Conservation (phyloP, 129 eudicot species). For the Flaveria bidentis region DNA sequence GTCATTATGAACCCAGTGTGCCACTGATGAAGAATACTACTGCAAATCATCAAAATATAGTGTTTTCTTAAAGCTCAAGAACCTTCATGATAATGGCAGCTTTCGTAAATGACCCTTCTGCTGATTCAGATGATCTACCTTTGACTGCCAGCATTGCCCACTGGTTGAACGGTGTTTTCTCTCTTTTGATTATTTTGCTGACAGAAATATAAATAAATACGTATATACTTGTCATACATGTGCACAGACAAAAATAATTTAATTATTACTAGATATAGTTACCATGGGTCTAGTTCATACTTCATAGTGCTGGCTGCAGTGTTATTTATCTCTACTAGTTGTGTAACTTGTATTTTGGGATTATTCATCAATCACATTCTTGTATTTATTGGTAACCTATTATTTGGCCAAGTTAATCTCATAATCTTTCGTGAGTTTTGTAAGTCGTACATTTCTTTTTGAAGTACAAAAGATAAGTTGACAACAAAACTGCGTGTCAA, state of each 20-base stretch:
- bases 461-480: too few species aligned
- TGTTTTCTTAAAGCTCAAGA: conserved; percentile 22
- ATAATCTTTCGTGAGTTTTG: too few species aligned
- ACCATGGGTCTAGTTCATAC: conserved; percentile 7
- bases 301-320: conserved; percentile 2
- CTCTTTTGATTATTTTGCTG: conserved; percentile 12
- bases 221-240: conserved; percentile 21
- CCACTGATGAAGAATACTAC: conserved; percentile 25
- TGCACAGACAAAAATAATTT: conserved; percentile 15
- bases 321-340: background rate
- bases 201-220: background rate
- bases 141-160: background rate
- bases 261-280: conserved; percentile 9
- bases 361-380: background rate
- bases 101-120: conserved; percentile 1
- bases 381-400: too few species aligned
- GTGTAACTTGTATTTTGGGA: background rate
- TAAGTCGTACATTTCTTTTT: too few species aligned
- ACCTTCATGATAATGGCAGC: conserved; percentile 26
- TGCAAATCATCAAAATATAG: conserved; percentile 2
- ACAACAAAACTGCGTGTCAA: too few species aligned
- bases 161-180: conserved; percentile 16
- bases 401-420: too few species aligned
- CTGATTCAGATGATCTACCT: conserved; percentile 12
- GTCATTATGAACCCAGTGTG: conserved; percentile 14